Base-by-base conservation (phyloP, 2,329 filamentous ascomycete genomes). In the Colletotrichum scovillei region DNA sequence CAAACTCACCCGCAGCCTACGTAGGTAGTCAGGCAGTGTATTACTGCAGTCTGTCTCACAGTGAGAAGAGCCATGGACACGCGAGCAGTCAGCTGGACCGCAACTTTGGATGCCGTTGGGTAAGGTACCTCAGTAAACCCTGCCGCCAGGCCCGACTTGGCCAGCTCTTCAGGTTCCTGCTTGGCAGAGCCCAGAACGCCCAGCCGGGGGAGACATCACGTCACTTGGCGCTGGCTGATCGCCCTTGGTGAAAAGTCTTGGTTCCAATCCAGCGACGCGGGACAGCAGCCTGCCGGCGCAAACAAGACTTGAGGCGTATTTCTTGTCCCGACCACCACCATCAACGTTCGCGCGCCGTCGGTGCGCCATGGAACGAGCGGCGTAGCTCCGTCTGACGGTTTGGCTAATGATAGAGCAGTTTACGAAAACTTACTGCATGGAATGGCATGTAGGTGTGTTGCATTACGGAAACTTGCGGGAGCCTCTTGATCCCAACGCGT, bases 81-180 rank as follows among this genome's bases (percentile, higher is more conserved):
- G 28, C 26, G 19, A 49, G 42, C 42, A 49, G 42, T 22, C 42
- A 30, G 14, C 16, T 35, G 22, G 24, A 24, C 14, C 59, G 24
- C 57, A 57, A n/a, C 26, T 53, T 58, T 57, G 35, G 67, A 58
- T 46, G 57, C 57, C 66, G 67, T 55, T 19, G 7, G 5, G 26
- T 26, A 56, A 56, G 5, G 22, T 26, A 26, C 16, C 7, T n/a
- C 3, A 22, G 19, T 22, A 56, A 56, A 28, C 62, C 55, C 46
- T 60, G 46, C 63, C 68, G 68, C 12, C 62, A 42, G 24, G 69
- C 24, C 52, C 59, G 70, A 65, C 70, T 73, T 70, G 70, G 70
- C 67, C 42, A 6, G 70, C 66, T 60, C 35, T 22, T 67, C 52
- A 32, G 46, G 62, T 32, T 53, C 55, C 49, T 52, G 7, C 56